Base-by-base conservation (phyloP, 1,139 yeast species). In the Yamadazyma epiphylla region DNA sequence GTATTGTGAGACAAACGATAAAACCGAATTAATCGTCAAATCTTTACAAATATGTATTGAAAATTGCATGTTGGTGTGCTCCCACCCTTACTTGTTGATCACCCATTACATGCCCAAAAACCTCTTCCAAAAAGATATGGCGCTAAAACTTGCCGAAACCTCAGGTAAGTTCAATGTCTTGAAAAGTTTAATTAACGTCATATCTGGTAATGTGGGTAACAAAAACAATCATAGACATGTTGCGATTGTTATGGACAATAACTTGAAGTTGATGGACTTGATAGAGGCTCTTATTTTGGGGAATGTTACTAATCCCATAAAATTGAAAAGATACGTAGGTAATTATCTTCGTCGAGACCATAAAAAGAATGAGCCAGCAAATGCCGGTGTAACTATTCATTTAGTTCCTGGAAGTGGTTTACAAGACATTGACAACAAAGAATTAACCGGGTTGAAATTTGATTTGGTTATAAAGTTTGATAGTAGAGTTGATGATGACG, bases 51-150 rank as follows among this genome's bases (percentile, higher is more conserved):
- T 86, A 5, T 73, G 94, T 55, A 76, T 85, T 41, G 60, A 72
- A 37, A 88, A 87, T 56, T 76, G 91, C 29, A 82, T 80, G 54
- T 64, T 80, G 25, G 94, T 88, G 4, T 79, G 94, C 20, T 77
- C 91, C 0, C 98, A 91, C 55, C 97, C 97, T 1, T 89, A 83
- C 48, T 59, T 89, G 29, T 59, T 91, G 32, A 87, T 89, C 31
- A 82, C 80, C 40, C 95, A 87, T 52, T 83, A 84, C 46, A 72
- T 87, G 71, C 97, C 96, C 15, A 87, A 85, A 50, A 81, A 82
- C 40, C 60, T 89, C 36, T 69, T 80, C 5, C 75, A 80, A 32
- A 80, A 82, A 51, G 96, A 88, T 43, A 79, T 83, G 42, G 91
- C 95, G 3, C 64, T 65, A 24, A 75, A 81, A 47, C 56, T 89